Evolutionary conservation across 1,284 basidiomycete genomes (phyloP), one percentile per base, ranked within the genome.

Genomic region (Rugosomyces carneus): DNA sequence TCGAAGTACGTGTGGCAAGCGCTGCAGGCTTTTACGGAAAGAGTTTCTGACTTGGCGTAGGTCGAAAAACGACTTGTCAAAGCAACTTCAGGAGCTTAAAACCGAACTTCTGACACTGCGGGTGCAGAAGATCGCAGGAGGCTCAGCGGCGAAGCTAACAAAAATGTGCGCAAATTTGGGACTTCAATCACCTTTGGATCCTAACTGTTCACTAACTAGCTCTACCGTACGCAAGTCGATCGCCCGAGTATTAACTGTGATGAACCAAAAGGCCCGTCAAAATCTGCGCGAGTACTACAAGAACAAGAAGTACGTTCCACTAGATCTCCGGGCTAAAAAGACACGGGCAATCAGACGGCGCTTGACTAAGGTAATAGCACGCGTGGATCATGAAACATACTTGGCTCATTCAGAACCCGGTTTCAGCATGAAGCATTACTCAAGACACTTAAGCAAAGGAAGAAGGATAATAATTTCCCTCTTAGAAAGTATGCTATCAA

Each of bases 231-330:
- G 96, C 79, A 99, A 99, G 78, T 95, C 93, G 58, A 94, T 99
- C 64, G 96, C 96, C 55, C 93, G 96, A 53, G 95, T 99, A 57
- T 73, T 98, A 73, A 99, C 96, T 42, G 93, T 99, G 61, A 95
- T 89, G 78, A 98, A 97, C 88, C 87, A 92, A 69, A 99, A 99
- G 78, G 85, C 89, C 64, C 90, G 96, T 60, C 85, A 92, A 75
- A 93, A 95, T 75, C 83, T 98, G 58, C 90, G 92, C 55, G 94
- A 98, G 72, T 92, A 88, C 78, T 98, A 98, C 89, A 95, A 94
- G 80, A 75, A 77, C 69, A 97, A 98, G 86, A 96, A 94, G 70
- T 91, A 91, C 76, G 73, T 89, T 55, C 96, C 96, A 57, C 92
- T 99, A 57, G 96, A 99, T 78, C 88, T 99, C 65, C 93, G 96